Evolutionary conservation across 305 asterid species (phyloP).

Genomic region (Rubia occidens): DNA sequence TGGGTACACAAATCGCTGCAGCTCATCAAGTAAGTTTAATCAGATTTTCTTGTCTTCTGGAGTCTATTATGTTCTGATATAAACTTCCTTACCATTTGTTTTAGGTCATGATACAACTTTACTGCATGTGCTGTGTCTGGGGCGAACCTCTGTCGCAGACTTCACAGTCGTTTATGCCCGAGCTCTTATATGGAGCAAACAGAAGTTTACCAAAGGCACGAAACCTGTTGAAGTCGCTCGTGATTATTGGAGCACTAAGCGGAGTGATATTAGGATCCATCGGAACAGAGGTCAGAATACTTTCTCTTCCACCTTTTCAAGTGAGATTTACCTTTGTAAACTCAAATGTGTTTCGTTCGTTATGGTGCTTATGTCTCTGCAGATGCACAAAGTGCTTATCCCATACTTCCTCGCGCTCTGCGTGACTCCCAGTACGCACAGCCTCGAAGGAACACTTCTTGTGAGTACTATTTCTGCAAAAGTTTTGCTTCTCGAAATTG

Average conservation of each 20-base stretch:
- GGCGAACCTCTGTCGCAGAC: conserved; percentile 97
- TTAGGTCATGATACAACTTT: conserved; percentile 87
- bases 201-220: conserved; percentile 77
- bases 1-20: conserved; percentile 66
- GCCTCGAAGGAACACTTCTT: conserved; percentile 92
- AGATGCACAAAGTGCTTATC: conserved; percentile 89
- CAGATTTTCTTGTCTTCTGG: conserved; percentile 10
- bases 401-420: conserved; percentile 74
- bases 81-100: conserved; percentile 15
- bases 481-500: too few relatives aligned
- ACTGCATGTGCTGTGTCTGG: conserved; percentile 67
- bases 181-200: conserved; percentile 62
- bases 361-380: conserved; percentile 21
- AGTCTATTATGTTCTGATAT: conserved; percentile 13
- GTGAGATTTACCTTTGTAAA: too few relatives aligned
- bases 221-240: conserved; percentile 60
- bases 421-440: conserved; percentile 76
- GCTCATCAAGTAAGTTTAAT: conserved; percentile 71
- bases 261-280: conserved; percentile 62
- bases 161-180: conserved; percentile 90
- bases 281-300: conserved; percentile 66
- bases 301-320: background rate
- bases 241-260: conserved; percentile 60
- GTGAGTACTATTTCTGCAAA: conserved; percentile 31
- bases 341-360: background rate